phyloP scores from a whole-genome alignment of 2,329 filamentous ascomycete species.

The Incumbomyces lentus region DNA sequence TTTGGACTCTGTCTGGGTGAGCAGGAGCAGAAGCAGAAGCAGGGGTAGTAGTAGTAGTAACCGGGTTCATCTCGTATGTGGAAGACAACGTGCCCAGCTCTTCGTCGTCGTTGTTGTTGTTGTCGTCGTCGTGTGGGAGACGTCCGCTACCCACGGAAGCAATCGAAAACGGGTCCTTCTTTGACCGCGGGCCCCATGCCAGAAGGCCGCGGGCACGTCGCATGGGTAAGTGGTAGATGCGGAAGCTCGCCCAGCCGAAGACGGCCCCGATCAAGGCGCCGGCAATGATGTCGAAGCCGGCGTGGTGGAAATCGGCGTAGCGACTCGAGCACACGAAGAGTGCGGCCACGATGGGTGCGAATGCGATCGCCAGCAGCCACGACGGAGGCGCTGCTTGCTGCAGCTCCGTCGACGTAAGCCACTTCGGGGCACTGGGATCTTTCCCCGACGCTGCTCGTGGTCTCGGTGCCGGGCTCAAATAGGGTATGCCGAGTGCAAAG shows the following conservation, averaged over 20 bases:
- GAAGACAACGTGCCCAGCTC: too few relatives aligned
- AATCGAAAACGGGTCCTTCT: too few relatives aligned
- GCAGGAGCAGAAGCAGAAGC: too few relatives aligned
- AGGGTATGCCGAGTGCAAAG: slow-evolving; percentile 35
- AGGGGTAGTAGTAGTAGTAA: too few relatives aligned
- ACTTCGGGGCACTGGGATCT: background rate
- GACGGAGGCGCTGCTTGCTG: slow-evolving; percentile 72
- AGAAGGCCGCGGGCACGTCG: slow-evolving; percentile 29
- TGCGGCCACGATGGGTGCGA: slow-evolving; percentile 61
- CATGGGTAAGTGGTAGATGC: slow-evolving; percentile 75
- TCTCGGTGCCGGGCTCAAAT: slow-evolving; percentile 22
- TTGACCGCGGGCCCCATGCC: slow-evolving; percentile 64
- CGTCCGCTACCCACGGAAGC: too few relatives aligned
- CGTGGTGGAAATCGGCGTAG: slow-evolving; percentile 78
- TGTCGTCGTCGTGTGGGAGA: too few relatives aligned
- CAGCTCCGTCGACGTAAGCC: slow-evolving; percentile 35
- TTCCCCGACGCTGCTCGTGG: slow-evolving; percentile 1
- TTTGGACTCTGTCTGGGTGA: too few relatives aligned
- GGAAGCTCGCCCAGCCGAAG: slow-evolving; percentile 64
- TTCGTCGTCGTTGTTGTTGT: too few relatives aligned
- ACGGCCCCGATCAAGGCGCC: slow-evolving; percentile 66
- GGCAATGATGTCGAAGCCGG: slow-evolving; percentile 82
- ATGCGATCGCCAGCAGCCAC: slow-evolving; percentile 59
- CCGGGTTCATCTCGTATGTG: too few relatives aligned
- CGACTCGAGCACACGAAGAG: slow-evolving; percentile 73